phyloP scores from a whole-genome alignment of 306 rosid species.

The Cucumis melo region DNA sequence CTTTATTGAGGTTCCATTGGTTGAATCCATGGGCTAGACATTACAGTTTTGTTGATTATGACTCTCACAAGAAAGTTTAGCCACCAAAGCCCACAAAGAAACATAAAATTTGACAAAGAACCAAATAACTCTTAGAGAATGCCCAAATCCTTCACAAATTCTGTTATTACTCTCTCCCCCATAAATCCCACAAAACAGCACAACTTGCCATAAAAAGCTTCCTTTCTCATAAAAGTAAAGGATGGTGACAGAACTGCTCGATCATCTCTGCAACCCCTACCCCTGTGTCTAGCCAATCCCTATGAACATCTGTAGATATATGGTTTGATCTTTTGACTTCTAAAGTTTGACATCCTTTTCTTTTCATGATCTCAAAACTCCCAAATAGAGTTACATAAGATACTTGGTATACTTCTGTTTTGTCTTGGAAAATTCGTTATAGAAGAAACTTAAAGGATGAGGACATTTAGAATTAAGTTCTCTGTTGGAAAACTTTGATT shows the following conservation, averaged over 20 bases:
- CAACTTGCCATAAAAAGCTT: too few species aligned
- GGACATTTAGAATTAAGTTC: neutral
- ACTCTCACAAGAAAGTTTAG: neutral
- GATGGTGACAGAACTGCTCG: neutral
- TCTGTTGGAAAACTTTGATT: neutral
- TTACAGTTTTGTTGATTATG: neutral
- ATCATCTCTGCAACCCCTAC: neutral
- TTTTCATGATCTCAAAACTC: neutral
- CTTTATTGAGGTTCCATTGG: neutral
- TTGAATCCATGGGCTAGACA: conserved; percentile 1
- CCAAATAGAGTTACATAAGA: neutral
- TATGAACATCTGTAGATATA: neutral
- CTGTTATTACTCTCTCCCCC: neutral
- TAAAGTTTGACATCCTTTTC: neutral
- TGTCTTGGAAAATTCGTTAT: neutral
- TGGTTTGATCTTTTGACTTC: neutral
- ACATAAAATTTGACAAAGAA: too few species aligned
- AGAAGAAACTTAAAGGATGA: neutral
- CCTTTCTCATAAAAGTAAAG: too few species aligned
- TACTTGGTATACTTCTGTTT: neutral
- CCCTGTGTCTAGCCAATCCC: neutral
- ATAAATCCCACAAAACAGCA: too few species aligned
- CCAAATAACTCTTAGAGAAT: neutral
- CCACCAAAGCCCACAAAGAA: neutral
- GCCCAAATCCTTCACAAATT: too few species aligned